Evolutionary conservation across 192 early-diverging fungal genomes (phyloP), one percentile per base, ranked within the genome.

Genomic region (Coemansia sp.): DNA sequence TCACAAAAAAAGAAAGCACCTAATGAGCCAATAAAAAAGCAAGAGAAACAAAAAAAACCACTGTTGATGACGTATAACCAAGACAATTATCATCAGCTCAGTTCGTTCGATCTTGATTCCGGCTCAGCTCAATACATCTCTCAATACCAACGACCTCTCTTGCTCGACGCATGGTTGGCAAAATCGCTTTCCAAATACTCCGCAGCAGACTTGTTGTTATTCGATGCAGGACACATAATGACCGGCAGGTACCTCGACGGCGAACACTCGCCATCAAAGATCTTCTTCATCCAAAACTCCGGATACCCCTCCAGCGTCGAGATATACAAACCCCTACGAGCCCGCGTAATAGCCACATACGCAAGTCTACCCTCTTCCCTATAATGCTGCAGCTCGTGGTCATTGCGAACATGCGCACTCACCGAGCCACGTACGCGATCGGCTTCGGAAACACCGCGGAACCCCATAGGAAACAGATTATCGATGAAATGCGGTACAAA

Each of bases 401-500:
- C 57, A 2, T 0, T 29, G 0, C 3, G 31, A 20, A 60, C 20
- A 1, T n/a, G 16, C 11, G 60, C 25, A 34, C 64, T 48, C 40
- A 56, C 22, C 6, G 5, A 0, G 5, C 50, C 62, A 32, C 60
- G 51, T 1, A 61, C 61, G 40, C 7, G 11, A 33, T 77, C 71
- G 0, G 68, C 75, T 2, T 28, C 38, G 0, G 62, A 42, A 0
- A 25, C 45, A 0, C 63, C 68, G 38, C 71, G 72, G 66, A 70
- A 81, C 0, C 63, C 59, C 80, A 82, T 82, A 0, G 80, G 80
- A 22, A 77, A 77, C 34, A 82, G n/a, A 40, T 56, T 28, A 30
- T 82, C 80, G 60, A 57, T 77, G 29, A 82, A 82, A n/a, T 82
- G 71, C 30, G 75, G 75, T 8, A 82, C 20, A 64, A 77, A 82